Base-by-base conservation (phyloP, 208 protist genomes). In the Vickermania spadyakhi region DNA sequence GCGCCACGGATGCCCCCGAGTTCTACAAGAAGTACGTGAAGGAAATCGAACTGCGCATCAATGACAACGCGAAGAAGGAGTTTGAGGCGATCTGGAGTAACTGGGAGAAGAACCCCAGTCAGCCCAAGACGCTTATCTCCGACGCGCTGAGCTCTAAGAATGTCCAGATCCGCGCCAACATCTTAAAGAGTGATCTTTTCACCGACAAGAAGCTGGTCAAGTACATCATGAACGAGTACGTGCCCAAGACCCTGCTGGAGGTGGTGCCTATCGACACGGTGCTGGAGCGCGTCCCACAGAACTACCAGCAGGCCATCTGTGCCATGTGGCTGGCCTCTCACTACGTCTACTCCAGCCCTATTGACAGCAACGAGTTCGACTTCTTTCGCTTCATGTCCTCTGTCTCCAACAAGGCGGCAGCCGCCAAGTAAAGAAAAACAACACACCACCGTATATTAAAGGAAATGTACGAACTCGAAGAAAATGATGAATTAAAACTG, bases 231-330 rank as follows among this genome's bases (percentile, higher is more conserved):
- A 36, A 64, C n/a, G 27, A 74, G 30, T 89, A 93, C 66, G 79
- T 78, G 26, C 92, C 86, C 23, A 78, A 86, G 68, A 79, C 75
- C n/a, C 72, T 96, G 26, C 64, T 94, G 52, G 66, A 80, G 56
- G 68, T 93, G 42, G 72, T 96, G 13, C 75, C 86, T 28, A 54
- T 97, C 21, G 86, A 97, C 42, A 63, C 69, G 26, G 70, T 98
- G 53, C 68, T 94, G 57, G 28, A 95, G 72, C 85, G 92, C 45
- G 89, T 98, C 25, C 96, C 94, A 28, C 72, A 87, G 53, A 80
- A 71, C 54, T 98, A 98, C 70, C 84, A 97, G 54, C 75, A 89
- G 49, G 93, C 96, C 59, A 97, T 97, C 57, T 96, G 95, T 67
- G 79, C 84, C 54, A 84, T 93, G 73, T 97, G 83, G 76, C 75